Evolutionary conservation across 2,329 filamentous ascomycete species (phyloP).

Genomic region (Cryphonectria japonica): DNA sequence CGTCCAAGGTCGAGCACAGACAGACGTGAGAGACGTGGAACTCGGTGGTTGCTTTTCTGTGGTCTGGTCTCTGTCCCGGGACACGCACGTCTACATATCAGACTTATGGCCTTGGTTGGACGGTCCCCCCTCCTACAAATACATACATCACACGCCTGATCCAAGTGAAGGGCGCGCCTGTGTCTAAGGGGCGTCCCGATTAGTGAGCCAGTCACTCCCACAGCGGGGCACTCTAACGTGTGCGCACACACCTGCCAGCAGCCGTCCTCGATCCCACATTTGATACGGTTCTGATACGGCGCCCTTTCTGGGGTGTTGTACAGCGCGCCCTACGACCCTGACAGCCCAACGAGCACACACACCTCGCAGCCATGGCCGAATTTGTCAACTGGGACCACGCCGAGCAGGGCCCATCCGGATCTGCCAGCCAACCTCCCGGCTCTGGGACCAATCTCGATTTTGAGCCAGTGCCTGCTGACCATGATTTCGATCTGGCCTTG

Average conservation of each 20-base stretch:
- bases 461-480: slow-evolving; percentile 29
- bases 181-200: not conserved
- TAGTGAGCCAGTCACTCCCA: not conserved
- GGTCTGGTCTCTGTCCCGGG: not conserved
- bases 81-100: not conserved
- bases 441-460: slow-evolving; percentile 42
- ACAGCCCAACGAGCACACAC: slow-evolving; percentile 22
- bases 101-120: not conserved
- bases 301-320: slow-evolving; percentile 18
- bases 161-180: slow-evolving; percentile 4
- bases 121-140: not conserved
- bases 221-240: not conserved
- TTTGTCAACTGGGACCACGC: slow-evolving; percentile 66
- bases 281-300: slow-evolving; percentile 12
- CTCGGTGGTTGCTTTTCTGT: not conserved
- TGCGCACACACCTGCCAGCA: not conserved
- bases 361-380: slow-evolving; percentile 51
- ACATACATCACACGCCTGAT: not conserved
- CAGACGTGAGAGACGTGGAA: not conserved
- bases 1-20: not conserved
- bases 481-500: slow-evolving; percentile 58
- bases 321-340: slow-evolving; percentile 19
- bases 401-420: slow-evolving; percentile 38
- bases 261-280: not conserved
- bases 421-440: slow-evolving; percentile 36